phyloP scores from a whole-genome alignment of 345 rosid species.

The Gossypium mustelinum region DNA sequence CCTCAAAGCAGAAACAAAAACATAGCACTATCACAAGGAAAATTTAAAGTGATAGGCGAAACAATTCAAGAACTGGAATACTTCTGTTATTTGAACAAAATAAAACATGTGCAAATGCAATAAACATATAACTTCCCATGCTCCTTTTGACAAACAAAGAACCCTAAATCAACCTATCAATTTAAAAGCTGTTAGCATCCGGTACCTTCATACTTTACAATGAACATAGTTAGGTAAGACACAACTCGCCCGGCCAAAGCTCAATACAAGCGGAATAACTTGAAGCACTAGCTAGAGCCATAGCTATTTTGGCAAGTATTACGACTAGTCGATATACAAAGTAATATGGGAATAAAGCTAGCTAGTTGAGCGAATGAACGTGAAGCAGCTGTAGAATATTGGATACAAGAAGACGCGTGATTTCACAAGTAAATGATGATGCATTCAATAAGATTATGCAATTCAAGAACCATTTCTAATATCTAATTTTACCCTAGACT shows the following conservation, averaged over 20 bases:
- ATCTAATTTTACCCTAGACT: neutral
- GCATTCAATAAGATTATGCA: neutral
- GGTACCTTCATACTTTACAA: neutral
- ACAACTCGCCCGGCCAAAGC: neutral
- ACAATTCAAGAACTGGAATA: neutral
- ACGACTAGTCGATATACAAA: neutral
- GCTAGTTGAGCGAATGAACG: neutral
- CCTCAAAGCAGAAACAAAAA: neutral
- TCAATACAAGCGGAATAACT: neutral
- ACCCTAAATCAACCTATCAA: neutral
- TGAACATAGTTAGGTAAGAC: neutral
- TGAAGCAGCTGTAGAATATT: neutral
- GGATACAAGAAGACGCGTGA: neutral
- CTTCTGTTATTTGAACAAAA: neutral
- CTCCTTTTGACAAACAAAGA: neutral
- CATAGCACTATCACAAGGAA: neutral
- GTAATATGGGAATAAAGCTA: neutral
- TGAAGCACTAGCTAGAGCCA: neutral
- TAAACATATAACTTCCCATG: neutral
- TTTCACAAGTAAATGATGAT: neutral
- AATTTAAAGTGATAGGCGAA: neutral
- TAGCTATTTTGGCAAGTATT: neutral
- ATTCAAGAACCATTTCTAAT: neutral
- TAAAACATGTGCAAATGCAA: neutral
- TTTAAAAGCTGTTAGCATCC: no score